Percentiles rank a stretch among this genome's conserved stretches.
These are phyloP conservation scores for Tubosaeta sp. DNA, from an alignment of 768 basidiomycete species.

Conservation along the genomic window DNA sequence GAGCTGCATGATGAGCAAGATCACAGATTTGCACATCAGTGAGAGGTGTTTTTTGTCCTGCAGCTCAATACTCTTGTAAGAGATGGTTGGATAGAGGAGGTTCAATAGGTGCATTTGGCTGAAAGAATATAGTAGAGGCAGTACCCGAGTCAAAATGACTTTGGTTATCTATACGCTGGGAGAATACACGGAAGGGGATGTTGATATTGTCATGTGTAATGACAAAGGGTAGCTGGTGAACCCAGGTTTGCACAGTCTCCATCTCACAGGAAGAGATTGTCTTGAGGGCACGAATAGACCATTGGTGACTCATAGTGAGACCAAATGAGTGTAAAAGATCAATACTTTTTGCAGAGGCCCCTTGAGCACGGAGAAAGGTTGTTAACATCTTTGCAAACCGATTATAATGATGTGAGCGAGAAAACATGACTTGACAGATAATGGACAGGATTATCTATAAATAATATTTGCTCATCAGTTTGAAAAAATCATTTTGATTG, in stretches of 20 bases:
- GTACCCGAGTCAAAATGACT: constrained; percentile 34
- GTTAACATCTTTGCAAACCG: constrained; percentile 30
- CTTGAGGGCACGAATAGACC: constrained; percentile 17
- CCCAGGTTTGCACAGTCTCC: background rate
- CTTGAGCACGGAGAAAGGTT: constrained; percentile 36
- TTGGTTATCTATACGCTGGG: constrained; percentile 36
- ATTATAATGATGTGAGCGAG: constrained; percentile 22
- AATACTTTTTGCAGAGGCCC: constrained; percentile 34
- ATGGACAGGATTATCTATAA: constrained; percentile 23
- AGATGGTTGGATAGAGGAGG: too few relatives aligned
- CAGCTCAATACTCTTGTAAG: too few relatives aligned
- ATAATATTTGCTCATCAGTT: background rate
- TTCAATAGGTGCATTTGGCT: too few relatives aligned
- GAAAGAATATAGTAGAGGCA: constrained; percentile 32
- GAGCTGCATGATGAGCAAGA: too few relatives aligned
- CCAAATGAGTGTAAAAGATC: constrained; percentile 35
- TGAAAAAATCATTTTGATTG: too few relatives aligned
- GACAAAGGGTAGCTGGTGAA: constrained; percentile 20
- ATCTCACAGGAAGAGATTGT: constrained; percentile 4
- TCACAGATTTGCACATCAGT: too few relatives aligned
- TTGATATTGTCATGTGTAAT: background rate
- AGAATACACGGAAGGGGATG: constrained; percentile 30
- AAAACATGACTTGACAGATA: constrained; percentile 27
- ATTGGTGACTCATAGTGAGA: constrained; percentile 39
- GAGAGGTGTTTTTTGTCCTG: too few relatives aligned